phyloP scores from a whole-genome alignment of 768 basidiomycete genomes.

The Antrodiella citrinella region DNA sequence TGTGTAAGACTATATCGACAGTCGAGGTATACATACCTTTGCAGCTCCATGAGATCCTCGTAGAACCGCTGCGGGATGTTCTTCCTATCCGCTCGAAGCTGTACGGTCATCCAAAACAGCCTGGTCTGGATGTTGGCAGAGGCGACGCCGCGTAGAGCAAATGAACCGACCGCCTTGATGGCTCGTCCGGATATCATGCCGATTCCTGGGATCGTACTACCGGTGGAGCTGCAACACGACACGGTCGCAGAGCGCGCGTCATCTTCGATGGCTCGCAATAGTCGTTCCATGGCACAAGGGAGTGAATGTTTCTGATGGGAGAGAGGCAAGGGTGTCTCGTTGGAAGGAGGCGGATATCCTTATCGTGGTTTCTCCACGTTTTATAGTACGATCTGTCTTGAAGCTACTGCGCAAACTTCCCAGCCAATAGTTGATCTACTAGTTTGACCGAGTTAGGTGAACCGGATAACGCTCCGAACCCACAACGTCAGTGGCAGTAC shows the following conservation, averaged over 20 bases:
- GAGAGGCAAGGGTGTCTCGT: too few relatives aligned
- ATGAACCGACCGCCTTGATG: neutral
- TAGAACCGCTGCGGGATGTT: neutral
- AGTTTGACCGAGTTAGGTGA: too few relatives aligned
- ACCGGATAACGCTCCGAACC: too few relatives aligned
- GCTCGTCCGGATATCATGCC: neutral
- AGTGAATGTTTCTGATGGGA: too few relatives aligned
- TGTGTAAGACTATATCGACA: neutral
- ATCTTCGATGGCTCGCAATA: too few relatives aligned
- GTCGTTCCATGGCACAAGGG: too few relatives aligned
- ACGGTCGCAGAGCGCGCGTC: neutral
- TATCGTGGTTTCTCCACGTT: too few relatives aligned
- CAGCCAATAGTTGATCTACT: too few relatives aligned
- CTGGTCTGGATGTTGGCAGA: neutral
- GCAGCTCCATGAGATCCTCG: neutral
- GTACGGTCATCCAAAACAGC: neutral
- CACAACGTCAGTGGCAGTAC: too few relatives aligned
- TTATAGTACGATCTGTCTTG: too few relatives aligned
- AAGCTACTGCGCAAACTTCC: too few relatives aligned
- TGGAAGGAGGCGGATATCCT: too few relatives aligned
- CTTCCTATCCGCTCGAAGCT: neutral
- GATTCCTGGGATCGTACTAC: neutral
- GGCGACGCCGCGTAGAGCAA: neutral
- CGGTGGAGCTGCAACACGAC: neutral
- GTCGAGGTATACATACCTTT: neutral